Evolutionary conservation across 208 protist species (phyloP), one percentile per base, ranked within the genome.

Genomic region (Zelonia costaricensis): DNA sequence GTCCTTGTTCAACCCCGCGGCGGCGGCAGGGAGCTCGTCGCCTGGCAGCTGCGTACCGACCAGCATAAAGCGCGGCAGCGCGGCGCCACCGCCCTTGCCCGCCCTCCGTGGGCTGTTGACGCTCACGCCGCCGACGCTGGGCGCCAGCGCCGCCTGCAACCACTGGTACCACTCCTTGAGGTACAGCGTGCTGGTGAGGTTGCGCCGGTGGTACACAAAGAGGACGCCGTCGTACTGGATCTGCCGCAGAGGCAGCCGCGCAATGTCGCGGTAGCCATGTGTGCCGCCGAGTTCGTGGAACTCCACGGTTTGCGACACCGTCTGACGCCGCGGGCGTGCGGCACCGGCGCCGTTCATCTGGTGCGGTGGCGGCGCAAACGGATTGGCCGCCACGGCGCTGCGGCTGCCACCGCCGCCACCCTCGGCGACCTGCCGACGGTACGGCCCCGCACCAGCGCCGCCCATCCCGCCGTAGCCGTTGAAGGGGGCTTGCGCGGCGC

Each of bases 201-300:
- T 76, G 44, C 74, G 62, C 6, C 77, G 72, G 43, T 88, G 72
- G 63, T 94, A 91, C 23, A 94, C 51, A 31, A 91, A 86, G 35
- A 91, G 84, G 48, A 91, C 74, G 57, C 88, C 88, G 60, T 92
- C 84, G 57, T 87, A 88, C 25, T 56, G 39, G 22, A 92, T 80
- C 4, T 69, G 59, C 31, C 59, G 57, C 31, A 91, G 52, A 1
- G 83, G 79, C 36, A 83, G 55, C 42, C 68, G 73, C 23, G 76
- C 74, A 12, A 67, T 72, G 39, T 49, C 42, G 23, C 63, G 66
- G 66, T 90, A 90, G 36, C 76, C 78, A 46, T 80, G 80, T 22
- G 76, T 86, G 16, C 84, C 84, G 30, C 88, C 84, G 23, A 94
- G 42, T 59, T 94, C 88, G 66, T 89, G 76, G 39, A 94, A 86